phyloP scores from a whole-genome alignment of 2,329 filamentous ascomycete species.

The Paracamarosporium sp. region DNA sequence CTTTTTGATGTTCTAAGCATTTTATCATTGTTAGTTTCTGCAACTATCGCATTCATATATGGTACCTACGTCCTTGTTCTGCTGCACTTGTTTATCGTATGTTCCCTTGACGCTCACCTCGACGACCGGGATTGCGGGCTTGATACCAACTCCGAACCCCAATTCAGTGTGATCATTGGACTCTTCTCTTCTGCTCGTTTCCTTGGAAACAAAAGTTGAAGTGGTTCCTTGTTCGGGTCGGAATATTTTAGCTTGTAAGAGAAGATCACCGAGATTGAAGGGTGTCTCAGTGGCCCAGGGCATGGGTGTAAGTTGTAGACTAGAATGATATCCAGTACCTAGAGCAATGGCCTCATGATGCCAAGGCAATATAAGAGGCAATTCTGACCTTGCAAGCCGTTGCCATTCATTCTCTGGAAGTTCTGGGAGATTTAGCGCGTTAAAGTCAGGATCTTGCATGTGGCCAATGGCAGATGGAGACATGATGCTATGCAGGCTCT shows the following conservation, averaged over 20 bases:
- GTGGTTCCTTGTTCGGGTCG: not conserved
- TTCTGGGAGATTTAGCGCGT: not conserved
- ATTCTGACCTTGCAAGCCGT: not conserved
- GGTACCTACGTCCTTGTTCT: not conserved
- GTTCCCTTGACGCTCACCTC: not conserved
- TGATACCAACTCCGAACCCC: not conserved
- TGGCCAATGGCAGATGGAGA: not conserved
- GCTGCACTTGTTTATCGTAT: not conserved
- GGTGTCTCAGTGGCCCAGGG: not conserved
- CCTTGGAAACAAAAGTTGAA: not conserved
- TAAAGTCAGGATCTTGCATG: not conserved
- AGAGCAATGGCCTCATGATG: not conserved
- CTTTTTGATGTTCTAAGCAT: not conserved
- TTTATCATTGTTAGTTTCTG: not conserved
- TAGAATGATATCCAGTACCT: not conserved
- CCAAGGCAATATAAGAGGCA: not conserved
- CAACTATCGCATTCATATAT: not conserved
- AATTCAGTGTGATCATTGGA: not conserved
- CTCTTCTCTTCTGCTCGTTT: not conserved
- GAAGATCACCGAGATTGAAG: not conserved
- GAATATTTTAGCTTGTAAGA: not conserved
- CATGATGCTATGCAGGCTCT: not conserved
- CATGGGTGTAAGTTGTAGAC: not conserved
- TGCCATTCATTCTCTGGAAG: not conserved
- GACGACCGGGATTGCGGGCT: not conserved